Evolutionary conservation across 2,329 filamentous ascomycete genomes (phyloP).

Genomic region (Magnaporthiopsis poae): DNA sequence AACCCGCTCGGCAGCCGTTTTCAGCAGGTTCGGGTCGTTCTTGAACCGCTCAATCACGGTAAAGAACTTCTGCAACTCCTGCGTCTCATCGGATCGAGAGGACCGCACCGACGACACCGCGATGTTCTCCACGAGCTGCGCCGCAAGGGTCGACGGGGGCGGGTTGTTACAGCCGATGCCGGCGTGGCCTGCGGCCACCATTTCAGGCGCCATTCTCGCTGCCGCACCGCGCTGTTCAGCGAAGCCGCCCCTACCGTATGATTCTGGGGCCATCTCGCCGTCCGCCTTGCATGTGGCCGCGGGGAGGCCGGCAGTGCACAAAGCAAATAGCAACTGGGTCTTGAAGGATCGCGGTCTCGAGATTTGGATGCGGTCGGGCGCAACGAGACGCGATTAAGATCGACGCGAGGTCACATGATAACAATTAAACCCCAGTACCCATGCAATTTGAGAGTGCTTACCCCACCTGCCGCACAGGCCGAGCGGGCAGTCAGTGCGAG

Average conservation of each 20-base stretch:
- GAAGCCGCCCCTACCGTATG: slow-evolving; percentile 12
- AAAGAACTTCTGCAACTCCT: slow-evolving; percentile 65
- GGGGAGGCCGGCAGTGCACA: background rate
- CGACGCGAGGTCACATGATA: slow-evolving; percentile 6
- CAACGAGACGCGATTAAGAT: background rate
- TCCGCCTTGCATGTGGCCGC: slow-evolving; percentile 1
- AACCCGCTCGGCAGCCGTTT: slow-evolving; percentile 54
- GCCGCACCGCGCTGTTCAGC: background rate
- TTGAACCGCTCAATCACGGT: slow-evolving; percentile 45
- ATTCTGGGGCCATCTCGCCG: slow-evolving; percentile 16
- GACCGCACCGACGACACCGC: slow-evolving; percentile 46
- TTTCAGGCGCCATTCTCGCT: background rate
- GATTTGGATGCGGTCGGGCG: background rate
- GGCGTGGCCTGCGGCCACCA: slow-evolving; percentile 4
- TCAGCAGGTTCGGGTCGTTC: slow-evolving; percentile 42
- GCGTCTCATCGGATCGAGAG: slow-evolving; percentile 47
- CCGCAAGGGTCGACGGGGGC: slow-evolving; percentile 74
- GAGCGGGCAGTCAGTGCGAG: background rate
- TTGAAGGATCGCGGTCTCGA: background rate
- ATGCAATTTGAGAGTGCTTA: background rate
- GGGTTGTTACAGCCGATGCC: slow-evolving; percentile 20
- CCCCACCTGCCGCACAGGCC: slow-evolving; percentile 1
- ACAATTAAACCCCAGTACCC: background rate
- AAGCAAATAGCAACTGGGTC: background rate
- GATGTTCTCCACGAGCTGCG: slow-evolving; percentile 75